Evolutionary conservation across 306 rosid genomes (phyloP).

Genomic region (Fragaria iinumae): DNA sequence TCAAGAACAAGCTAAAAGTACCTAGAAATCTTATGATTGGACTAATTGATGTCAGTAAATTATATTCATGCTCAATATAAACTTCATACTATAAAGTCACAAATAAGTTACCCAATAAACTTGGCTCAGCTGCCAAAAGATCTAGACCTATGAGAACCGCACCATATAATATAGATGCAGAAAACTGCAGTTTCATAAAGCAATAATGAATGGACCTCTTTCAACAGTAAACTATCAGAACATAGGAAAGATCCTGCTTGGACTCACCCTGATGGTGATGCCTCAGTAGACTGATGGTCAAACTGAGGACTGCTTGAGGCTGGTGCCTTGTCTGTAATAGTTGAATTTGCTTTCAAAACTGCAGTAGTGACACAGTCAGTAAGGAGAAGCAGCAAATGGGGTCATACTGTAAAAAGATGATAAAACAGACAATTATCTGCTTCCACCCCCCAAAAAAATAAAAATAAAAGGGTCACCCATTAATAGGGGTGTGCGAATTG

Average conservation of each 20-base stretch:
- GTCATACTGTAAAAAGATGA: slow-evolving; percentile 2
- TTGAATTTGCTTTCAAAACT: slow-evolving; percentile 81
- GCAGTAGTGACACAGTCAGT: slow-evolving; percentile 18
- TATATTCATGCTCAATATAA: slow-evolving; percentile 4
- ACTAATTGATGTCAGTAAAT: not conserved
- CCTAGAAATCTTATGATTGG: not conserved
- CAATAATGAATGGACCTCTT: not conserved
- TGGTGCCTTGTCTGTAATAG: slow-evolving; percentile 61
- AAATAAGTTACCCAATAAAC: not conserved
- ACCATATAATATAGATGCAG: not conserved
- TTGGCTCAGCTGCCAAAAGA: not conserved
- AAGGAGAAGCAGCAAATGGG: slow-evolving; percentile 8
- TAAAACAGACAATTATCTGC: not conserved
- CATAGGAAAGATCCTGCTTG: not conserved
- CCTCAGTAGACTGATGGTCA: slow-evolving; percentile 70
- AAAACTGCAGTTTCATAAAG: not conserved
- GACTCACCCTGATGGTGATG: slow-evolving; percentile 78
- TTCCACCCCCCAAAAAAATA: not conserved
- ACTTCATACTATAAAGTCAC: not conserved
- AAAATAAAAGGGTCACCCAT: not conserved
- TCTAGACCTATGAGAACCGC: not conserved
- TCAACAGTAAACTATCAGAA: not conserved
- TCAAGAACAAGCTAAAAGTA: not conserved
- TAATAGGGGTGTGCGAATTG: not conserved
- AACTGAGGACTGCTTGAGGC: slow-evolving; percentile 57